A percentile compares a stretch with the other conserved stretches of the same genome.
phyloP scores from a whole-genome alignment of 2,329 filamentous ascomycete species.

The Diatrype stigma region DNA sequence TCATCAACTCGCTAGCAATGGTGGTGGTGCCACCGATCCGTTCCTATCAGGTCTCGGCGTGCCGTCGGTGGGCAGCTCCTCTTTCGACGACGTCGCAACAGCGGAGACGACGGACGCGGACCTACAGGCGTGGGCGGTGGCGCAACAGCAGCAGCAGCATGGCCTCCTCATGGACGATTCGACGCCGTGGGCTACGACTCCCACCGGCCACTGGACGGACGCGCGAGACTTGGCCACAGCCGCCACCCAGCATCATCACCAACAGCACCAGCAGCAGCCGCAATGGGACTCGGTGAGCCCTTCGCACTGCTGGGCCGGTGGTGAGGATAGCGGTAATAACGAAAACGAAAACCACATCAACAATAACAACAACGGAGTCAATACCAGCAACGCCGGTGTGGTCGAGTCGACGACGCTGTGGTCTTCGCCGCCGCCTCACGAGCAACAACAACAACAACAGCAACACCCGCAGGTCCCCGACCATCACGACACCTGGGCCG shows the following conservation, averaged over 20 bases:
- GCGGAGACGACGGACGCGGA: no score
- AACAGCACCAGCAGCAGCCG: neutral
- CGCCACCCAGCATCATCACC: neutral
- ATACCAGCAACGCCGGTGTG: no score
- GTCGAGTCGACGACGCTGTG: slow-evolving; percentile 14
- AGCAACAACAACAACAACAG: slow-evolving; percentile 4
- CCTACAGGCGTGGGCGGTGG: no score
- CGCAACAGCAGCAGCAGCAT: no score
- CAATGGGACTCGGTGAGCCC: neutral
- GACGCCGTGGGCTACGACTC: no score
- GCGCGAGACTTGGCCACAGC: neutral
- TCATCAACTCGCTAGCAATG: slow-evolving; percentile 15
- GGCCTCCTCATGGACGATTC: no score
- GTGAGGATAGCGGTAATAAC: no score
- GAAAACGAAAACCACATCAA: no score
- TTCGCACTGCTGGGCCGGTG: neutral
- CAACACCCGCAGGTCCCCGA: neutral
- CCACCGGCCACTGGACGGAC: no score
- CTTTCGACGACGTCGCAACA: slow-evolving; percentile 4
- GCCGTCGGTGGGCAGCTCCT: neutral
- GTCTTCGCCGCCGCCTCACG: slow-evolving; percentile 9
- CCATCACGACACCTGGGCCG: slow-evolving; percentile 16
- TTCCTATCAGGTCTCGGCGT: slow-evolving; percentile 27
- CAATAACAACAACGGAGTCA: no score
- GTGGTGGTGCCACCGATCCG: slow-evolving; percentile 14